Base-by-base conservation (phyloP, 2,329 filamentous ascomycete genomes). In the Cadophora malorum region DNA sequence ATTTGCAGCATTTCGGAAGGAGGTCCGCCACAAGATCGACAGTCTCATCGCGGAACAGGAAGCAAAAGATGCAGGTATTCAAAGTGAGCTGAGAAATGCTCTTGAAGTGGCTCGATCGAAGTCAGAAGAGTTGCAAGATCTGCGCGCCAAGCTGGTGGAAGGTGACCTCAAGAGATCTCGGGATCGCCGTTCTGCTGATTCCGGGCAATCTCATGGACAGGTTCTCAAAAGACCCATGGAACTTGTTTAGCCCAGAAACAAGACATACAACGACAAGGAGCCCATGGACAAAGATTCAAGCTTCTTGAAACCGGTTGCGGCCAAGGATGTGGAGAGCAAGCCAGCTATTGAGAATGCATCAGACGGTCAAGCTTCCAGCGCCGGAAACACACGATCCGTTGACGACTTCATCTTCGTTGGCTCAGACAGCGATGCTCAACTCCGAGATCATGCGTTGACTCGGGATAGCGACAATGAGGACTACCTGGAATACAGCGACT, bases 381-480 rank as follows among this genome's bases (percentile, higher is more conserved):
- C 7, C 4, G 19, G 19, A 7, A 58, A 41, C n/a, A 14, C n/a
- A 3, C n/a, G 12, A 38, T 21, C 5, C 14, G 38, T 58, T 12
- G 9, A 38, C 4, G 19, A 58, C 31, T 38, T 38, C 33, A 10
- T 58, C 55, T 38, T 38, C 19, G 14, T 25, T 12, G 19, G 7
- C 33, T 38, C 56, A 25, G 35, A 59, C 16, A 25, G 21, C 12
- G 16, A 4, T 28, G 14, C 4, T 1, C 1, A 10, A 25, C 1
- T 16, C 7, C 33, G 35, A 12, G 56, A 59, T 16, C 21, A 28
- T 41, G 33, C n/a, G 21, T 16, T 59, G 35, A 59, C 33, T 6
- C n/a, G 33, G 56, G 56, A 41, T 21, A 58, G 31, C 56, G 35
- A 38, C 9, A 25, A 41, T 38, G 55, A 58, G 33, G 55, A 41